Evolutionary conservation across 2,329 filamentous ascomycete genomes (phyloP).

Genomic region (Pyrenochaeta sp.): DNA sequence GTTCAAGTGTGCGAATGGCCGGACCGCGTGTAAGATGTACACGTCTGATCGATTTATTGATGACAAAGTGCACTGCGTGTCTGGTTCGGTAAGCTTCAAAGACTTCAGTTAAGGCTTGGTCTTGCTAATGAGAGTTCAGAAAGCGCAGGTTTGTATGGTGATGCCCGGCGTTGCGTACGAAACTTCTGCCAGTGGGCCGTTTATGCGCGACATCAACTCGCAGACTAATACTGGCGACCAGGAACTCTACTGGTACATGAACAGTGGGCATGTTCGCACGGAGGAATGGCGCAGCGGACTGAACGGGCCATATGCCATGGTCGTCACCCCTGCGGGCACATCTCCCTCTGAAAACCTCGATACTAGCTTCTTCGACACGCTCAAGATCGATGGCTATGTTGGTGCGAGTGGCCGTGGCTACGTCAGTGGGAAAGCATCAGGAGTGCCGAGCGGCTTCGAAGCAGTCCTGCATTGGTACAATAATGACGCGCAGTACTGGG

Average conservation of each 20-base stretch:
- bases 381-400: conserved; percentile 28
- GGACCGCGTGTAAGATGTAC: conserved; percentile 33
- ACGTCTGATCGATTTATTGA: conserved; percentile 32
- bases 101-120: too few species aligned
- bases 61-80: conserved; percentile 30
- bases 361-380: conserved; percentile 27
- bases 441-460: conserved; percentile 24
- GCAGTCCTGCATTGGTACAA: conserved; percentile 67
- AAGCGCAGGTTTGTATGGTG: conserved; percentile 29
- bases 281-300: conserved; percentile 31
- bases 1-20: conserved; percentile 27
- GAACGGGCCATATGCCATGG: conserved; percentile 30
- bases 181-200: conserved; percentile 28
- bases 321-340: conserved; percentile 19
- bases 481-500: conserved; percentile 67
- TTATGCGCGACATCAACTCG: conserved; percentile 35
- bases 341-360: conserved; percentile 26
- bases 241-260: conserved; percentile 36
- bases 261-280: conserved; percentile 31
- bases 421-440: conserved; percentile 23
- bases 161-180: conserved; percentile 34
- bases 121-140: conserved; percentile 10
- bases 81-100: conserved; percentile 21
- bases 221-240: conserved; percentile 26
- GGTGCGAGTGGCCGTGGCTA: conserved; percentile 22